These are phyloP conservation scores for Cladosporium velox DNA, from an alignment of 2,329 filamentous ascomycete genomes.

Conservation along the genomic window DNA sequence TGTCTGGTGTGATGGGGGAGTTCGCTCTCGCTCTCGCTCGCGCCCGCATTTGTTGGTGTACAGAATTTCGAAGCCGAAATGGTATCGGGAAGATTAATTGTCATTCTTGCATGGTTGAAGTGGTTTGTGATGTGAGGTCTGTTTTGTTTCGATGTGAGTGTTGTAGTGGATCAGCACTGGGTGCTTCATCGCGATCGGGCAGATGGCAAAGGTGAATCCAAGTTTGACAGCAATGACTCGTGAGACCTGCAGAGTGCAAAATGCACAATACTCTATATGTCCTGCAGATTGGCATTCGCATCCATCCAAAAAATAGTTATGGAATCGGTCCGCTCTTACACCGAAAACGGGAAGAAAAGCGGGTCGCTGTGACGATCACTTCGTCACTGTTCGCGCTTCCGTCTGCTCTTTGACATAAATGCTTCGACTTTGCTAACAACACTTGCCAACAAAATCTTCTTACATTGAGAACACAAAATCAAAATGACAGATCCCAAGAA, in stretches of 20 bases:
- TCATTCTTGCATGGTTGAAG: not conserved
- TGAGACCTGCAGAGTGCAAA: too few species aligned
- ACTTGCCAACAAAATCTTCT: not conserved
- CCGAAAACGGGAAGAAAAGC: not conserved
- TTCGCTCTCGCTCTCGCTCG: not conserved
- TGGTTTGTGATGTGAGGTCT: not conserved
- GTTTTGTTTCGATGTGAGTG: not conserved
- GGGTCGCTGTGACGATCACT: conserved; percentile 1
- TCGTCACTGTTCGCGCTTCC: not conserved
- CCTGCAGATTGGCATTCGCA: too few species aligned
- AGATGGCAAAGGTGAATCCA: not conserved
- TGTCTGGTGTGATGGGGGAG: not conserved
- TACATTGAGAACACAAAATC: not conserved
- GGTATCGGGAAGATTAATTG: not conserved
- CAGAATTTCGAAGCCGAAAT: not conserved
- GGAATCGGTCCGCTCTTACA: not conserved
- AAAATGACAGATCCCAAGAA: conserved; percentile 25
- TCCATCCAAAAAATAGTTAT: too few species aligned
- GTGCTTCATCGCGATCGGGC: not conserved
- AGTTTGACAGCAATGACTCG: too few species aligned
- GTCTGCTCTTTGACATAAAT: not conserved
- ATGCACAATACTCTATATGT: too few species aligned
- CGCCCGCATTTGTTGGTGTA: not conserved
- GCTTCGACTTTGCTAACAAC: not conserved
- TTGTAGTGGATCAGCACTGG: not conserved